Base-by-base conservation (phyloP, 805 yeast species). In the Pichia scutulata region DNA sequence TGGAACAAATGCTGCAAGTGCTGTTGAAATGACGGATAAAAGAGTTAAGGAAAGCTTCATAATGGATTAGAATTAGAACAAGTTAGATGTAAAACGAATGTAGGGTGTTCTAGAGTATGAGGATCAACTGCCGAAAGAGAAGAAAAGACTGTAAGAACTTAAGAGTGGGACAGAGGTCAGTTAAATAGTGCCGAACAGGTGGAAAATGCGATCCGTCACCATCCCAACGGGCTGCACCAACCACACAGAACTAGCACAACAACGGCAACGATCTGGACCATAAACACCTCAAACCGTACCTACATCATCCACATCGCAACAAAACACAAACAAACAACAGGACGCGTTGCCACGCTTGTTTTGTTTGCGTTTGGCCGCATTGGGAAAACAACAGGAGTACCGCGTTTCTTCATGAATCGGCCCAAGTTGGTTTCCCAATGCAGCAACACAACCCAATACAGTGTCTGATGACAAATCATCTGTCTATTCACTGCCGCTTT, bases 1-100 rank as follows among this genome's bases (percentile, higher is more conserved):
- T 55, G 85, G 86, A 57, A 80, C 78, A 58, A 77, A 77, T 52
- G 87, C 87, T 47, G 85, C 84, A 47, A 74, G 48, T 33, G 82
- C 72, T 18, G 72, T 52, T n/a, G 78, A 64, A 48, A 75, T 73
- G 41, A 79, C 62, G 60, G 81, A 78, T 49, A 75, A 60, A 43
- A 56, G 13, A 8, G 57, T 13, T 22, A 52, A 33, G 12, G 55
- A 49, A 22, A 54, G 41, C 46, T 53, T 45, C 60, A 57, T 57
- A 39, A 22, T 52, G 22, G 7, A 26, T 18, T 30, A 41, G 26
- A 26, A 22, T 25, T 25, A n/a, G 21, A 41, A 26, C 36, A 41
- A 28, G 28, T 41, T 28, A 4, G 36, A 14, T 19, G 6, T 24
- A n/a, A 37, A 43, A 43, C 46, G 46, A 43, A 18, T 43, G 46